Base-by-base conservation (phyloP, 2,329 filamentous ascomycete species). In the Coniella lustricola region DNA sequence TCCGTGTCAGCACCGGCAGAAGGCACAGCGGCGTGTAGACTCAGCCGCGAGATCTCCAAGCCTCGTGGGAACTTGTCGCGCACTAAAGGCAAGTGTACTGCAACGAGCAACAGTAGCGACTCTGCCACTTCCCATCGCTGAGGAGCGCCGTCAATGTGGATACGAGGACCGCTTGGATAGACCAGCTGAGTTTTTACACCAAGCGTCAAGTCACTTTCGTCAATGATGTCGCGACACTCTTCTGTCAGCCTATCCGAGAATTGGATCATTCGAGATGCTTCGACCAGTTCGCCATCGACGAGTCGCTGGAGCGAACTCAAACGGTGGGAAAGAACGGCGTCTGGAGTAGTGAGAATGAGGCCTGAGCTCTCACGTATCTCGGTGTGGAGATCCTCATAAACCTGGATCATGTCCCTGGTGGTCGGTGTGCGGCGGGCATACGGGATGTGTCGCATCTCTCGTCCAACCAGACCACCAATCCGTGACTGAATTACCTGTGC, bases 241-340 rank as follows among this genome's bases (percentile, higher is more conserved):
- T 51, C 50, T 2, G 74, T 64, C 5, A 85, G 58, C 66, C 74
- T 78, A 0, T 60, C 50, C 22, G 84, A 76, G 0, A 70, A 67
- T 0, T 62, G 59, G 2, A 82, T 64, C 71, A 85, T 77, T 1
- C 55, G 56, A 0, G 55, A 58, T 0, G 75, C 73, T 31, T 73
- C 63, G 0, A 60, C 45, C 0, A 68, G 46, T 3, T 69, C 62
- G 1, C 62, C 60, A 40, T 82, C 75, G 0, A 72, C 70, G 0
- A 84, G 59, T 2, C 71, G 69, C 54, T 85, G 79, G 1, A 79
- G 57, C 0, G 79, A 79, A 50, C 79, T 81, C 2, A 86, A 66
- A 56, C 75, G 77, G 60, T 84, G 84, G 0, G 82, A 86, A 5
- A 87, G 64, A 0, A 81, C 66, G 51, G 86, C 78, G 46, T 85